A percentile compares a stretch with the other conserved stretches of the same genome.
Conservation (phyloP, 2,329 filamentous ascomycete species). For the Neopestalotiopsis sp. region DNA sequence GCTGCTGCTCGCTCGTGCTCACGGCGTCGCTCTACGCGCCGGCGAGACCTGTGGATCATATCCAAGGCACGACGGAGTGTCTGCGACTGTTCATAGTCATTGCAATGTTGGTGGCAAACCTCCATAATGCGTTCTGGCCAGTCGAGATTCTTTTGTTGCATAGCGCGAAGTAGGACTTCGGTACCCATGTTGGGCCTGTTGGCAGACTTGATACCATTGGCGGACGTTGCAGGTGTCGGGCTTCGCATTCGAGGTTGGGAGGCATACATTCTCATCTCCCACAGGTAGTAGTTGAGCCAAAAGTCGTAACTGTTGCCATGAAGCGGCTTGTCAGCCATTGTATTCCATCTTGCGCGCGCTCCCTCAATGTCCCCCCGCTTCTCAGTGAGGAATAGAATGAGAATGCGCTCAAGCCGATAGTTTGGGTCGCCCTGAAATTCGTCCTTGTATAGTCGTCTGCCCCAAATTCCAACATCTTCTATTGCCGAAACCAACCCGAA, state of each 20-base stretch:
- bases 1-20: constrained; percentile 68
- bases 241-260: constrained; percentile 57
- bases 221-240: constrained; percentile 56
- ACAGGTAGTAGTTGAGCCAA: constrained; percentile 90
- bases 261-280: constrained; percentile 77
- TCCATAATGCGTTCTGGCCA: constrained; percentile 79
- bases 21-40: constrained; percentile 66
- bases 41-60: constrained; percentile 71
- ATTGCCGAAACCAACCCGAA: constrained; percentile 85
- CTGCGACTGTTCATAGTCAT: constrained; percentile 84
- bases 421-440: constrained; percentile 85
- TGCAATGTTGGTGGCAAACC: constrained; percentile 79
- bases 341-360: constrained; percentile 79
- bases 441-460: constrained; percentile 73
- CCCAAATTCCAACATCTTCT: constrained; percentile 82
- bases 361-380: constrained; percentile 78
- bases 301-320: constrained; percentile 85
- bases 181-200: constrained; percentile 77
- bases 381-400: constrained; percentile 89
- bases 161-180: constrained; percentile 74
- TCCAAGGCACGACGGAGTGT: constrained; percentile 77
- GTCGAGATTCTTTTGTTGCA: constrained; percentile 66
- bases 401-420: constrained; percentile 87
- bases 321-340: constrained; percentile 66
- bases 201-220: constrained; percentile 48